Percentiles rank a stretch among this genome's conserved stretches.
phyloP scores from a whole-genome alignment of 164 flowering plant genomes.

The Vitis rotundifolia region DNA sequence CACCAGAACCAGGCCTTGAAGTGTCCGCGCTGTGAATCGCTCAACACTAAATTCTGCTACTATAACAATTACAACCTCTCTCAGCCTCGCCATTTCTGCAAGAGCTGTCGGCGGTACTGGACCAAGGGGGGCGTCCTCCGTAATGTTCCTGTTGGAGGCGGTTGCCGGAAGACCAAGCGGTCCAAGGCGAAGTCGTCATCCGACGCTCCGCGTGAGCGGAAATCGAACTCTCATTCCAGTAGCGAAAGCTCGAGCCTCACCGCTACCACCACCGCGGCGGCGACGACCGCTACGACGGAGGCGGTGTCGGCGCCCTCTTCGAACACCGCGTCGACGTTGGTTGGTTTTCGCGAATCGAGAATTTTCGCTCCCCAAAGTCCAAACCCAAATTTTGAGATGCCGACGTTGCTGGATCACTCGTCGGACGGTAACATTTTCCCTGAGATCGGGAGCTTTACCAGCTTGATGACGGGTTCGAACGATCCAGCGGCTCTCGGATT shows the following conservation, averaged over 20 bases:
- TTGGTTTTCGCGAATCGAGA: constrained; percentile 22
- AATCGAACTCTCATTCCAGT: constrained; percentile 26
- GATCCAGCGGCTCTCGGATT: constrained; percentile 31
- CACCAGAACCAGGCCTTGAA: constrained; percentile 48
- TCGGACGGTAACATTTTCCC: constrained; percentile 35
- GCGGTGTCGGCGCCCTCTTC: constrained; percentile 29
- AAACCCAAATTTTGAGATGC: constrained; percentile 22
- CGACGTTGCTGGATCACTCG: constrained; percentile 13
- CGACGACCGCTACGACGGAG: constrained; percentile 10
- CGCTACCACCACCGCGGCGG: constrained; percentile 8
- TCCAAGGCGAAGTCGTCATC: constrained; percentile 24
- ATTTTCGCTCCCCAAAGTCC: constrained; percentile 15
- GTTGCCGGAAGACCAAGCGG: constrained; percentile 67
- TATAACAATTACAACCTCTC: constrained; percentile 89
- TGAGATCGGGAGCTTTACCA: constrained; percentile 53
- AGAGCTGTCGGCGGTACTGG: constrained; percentile 82
- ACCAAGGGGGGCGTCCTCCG: constrained; percentile 90
- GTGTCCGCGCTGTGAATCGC: constrained; percentile 81
- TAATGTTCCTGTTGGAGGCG: constrained; percentile 86
- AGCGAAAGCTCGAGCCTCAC: constrained; percentile 50
- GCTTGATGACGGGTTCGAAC: constrained; percentile 45
- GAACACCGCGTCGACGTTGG: constrained; percentile 17
- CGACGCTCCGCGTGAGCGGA: constrained; percentile 1
- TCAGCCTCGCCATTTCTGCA: constrained; percentile 90
- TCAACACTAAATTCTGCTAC: constrained; percentile 86